Conservation (phyloP, 2,329 filamentous ascomycete species). For the Pezicula rhizophila region DNA sequence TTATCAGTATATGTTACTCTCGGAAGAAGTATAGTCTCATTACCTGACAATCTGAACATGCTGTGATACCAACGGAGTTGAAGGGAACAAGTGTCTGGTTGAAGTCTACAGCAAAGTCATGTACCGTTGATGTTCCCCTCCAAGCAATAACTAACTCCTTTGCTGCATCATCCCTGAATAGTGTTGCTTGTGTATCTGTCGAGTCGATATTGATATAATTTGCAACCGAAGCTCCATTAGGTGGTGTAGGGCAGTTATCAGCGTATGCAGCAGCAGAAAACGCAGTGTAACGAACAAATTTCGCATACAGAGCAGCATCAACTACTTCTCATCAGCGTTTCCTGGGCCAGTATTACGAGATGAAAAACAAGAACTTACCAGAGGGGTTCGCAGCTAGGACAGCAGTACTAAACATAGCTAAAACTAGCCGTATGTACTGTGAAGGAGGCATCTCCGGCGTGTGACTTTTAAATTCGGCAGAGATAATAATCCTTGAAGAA, state of each 20-base stretch:
- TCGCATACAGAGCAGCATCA: neutral
- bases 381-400: too few species aligned
- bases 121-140: slow-evolving; percentile 1
- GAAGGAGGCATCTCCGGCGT: too few species aligned
- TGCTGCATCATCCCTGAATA: slow-evolving; percentile 4
- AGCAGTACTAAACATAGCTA: too few species aligned
- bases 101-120: slow-evolving; percentile 4
- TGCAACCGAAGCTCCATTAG: slow-evolving; percentile 2
- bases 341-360: too few species aligned
- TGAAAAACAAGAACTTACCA: too few species aligned
- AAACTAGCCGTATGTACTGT: too few species aligned
- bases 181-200: slow-evolving; percentile 4
- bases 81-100: neutral
- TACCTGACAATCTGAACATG: neutral
- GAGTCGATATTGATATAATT: slow-evolving; percentile 1
- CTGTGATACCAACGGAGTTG: neutral
- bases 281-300: slow-evolving; percentile 4
- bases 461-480: too few species aligned
- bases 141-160: slow-evolving; percentile 4
- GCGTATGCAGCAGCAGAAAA: slow-evolving; percentile 4
- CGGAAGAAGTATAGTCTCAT: neutral
- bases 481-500: too few species aligned
- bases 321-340: neutral
- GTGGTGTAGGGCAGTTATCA: slow-evolving; percentile 5
- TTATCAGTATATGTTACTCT: neutral